These are phyloP conservation scores for Amanita rubescens DNA, from an alignment of 768 basidiomycete genomes.

Conservation along the genomic window DNA sequence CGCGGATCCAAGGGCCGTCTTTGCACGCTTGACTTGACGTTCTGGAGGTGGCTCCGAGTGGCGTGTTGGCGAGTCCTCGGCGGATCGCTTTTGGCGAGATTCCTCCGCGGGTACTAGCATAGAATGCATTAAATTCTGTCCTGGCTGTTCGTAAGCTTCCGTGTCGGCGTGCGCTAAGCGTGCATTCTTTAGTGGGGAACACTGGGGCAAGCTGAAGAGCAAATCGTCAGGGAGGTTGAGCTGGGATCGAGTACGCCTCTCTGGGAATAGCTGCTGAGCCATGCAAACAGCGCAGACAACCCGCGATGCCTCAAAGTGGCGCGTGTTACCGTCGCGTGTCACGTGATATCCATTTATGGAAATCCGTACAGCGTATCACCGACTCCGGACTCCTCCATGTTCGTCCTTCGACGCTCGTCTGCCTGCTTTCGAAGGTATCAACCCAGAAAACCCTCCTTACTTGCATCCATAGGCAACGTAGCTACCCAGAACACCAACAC, in stretches of 20 bases:
- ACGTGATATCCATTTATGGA: constrained; percentile 16
- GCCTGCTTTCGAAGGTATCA: neutral
- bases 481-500: constrained; percentile 12
- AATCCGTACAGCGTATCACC: neutral
- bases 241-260: constrained; percentile 40
- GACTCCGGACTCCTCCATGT: neutral
- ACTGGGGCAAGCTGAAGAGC: constrained; percentile 33
- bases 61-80: constrained; percentile 18
- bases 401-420: constrained; percentile 1
- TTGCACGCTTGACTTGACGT: constrained; percentile 30
- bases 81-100: constrained; percentile 28
- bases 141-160: neutral
- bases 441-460: neutral
- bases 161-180: neutral
- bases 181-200: constrained; percentile 50
- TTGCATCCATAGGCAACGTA: constrained; percentile 7
- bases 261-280: neutral
- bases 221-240: constrained; percentile 38
- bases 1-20: constrained; percentile 20
- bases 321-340: constrained; percentile 23
- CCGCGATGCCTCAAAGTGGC: neutral
- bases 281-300: neutral
- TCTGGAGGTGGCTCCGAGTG: constrained; percentile 21
- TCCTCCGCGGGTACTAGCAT: constrained; percentile 15
- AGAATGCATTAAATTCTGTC: too few relatives aligned